Evolutionary conservation across 2,329 filamentous ascomycete species (phyloP).

Genomic region (Ascochyta koolunga): DNA sequence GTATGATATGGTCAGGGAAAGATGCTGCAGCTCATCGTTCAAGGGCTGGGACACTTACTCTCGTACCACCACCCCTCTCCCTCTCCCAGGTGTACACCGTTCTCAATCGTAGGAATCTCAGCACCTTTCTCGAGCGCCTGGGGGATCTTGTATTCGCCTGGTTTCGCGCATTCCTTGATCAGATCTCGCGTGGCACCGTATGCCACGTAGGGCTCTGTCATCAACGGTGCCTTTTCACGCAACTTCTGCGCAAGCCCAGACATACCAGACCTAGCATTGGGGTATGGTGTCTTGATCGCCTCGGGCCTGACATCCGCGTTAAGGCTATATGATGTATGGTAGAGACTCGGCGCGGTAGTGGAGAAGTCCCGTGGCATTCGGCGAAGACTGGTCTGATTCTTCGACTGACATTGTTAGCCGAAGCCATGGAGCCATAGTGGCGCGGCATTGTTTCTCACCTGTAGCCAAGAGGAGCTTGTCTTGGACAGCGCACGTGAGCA

Average conservation of each 20-base stretch:
- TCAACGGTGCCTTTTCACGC: slow-evolving; percentile 40
- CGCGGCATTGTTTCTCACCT: slow-evolving; percentile 21
- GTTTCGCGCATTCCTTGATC: slow-evolving; percentile 74
- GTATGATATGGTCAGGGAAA: not conserved
- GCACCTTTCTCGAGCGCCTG: slow-evolving; percentile 69
- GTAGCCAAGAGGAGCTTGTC: slow-evolving; percentile 21
- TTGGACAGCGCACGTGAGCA: slow-evolving; percentile 39
- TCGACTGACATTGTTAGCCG: slow-evolving; percentile 30
- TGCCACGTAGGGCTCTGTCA: slow-evolving; percentile 73
- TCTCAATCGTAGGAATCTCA: slow-evolving; percentile 71
- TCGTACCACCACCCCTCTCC: slow-evolving; percentile 81
- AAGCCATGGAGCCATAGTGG: not conserved
- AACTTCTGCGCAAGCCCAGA: slow-evolving; percentile 37
- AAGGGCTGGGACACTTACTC: slow-evolving; percentile 60
- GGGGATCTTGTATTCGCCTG: slow-evolving; percentile 79
- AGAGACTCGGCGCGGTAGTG: slow-evolving; percentile 26
- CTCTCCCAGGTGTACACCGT: slow-evolving; percentile 82
- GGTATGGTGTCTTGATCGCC: slow-evolving; percentile 26
- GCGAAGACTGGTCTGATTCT: slow-evolving; percentile 26
- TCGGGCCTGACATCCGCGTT: slow-evolving; percentile 24
- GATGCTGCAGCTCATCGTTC: not conserved
- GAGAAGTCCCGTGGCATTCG: slow-evolving; percentile 33
- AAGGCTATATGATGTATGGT: slow-evolving; percentile 30
- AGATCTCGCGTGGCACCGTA: slow-evolving; percentile 79
- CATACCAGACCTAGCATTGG: slow-evolving; percentile 20